Evolutionary conservation across 2,329 filamentous ascomycete genomes (phyloP), one percentile per base, ranked within the genome.

Genomic region (Daldinia sp.): DNA sequence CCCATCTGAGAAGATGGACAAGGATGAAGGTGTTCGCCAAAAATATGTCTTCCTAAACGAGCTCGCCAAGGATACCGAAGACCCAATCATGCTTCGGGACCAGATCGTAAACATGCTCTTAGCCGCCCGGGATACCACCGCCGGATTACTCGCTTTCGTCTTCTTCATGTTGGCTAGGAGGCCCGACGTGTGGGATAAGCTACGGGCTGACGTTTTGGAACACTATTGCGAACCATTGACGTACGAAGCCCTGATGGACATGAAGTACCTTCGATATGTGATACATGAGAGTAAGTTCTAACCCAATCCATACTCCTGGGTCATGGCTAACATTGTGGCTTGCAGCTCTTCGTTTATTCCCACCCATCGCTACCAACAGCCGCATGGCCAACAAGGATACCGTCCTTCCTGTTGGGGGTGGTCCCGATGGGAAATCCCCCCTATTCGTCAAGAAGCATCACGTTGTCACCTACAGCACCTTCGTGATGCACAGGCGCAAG

Each of bases 241-340:
- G 0, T 85, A 84, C 61, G 82, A 82, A 39, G 79, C 86, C 70
- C 71, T 89, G 63, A 85, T 82, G 73, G 80, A 82, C 35, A 80
- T 88, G 75, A 84, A 82, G 65, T 89, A 89, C 67, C 76, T 90
- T 59, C 84, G 83, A 70, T 87, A 82, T 79, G 86, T 85, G 35
- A 71, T 89, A 65, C 86, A 89, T 68, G 88, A 89, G 77, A 84
- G 87, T 88, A 79, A 79, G 80, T 13, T 20, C 12, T 46, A 35
- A 35, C 30, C 30, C 15, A 20, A 26, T 18, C 35, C 23, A 26
- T 41, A 13, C 30, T 57, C 9, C 37, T n/a, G 23, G 20, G 20
- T 23, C 33, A 5, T 6, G 13, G 18, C 65, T 68, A 20, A 62
- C 41, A 48, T 13, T 6, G 4, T 33, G n/a, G 13, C 6, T 26